Evolutionary conservation across 139 green algal genomes (phyloP), one percentile per base, ranked within the genome.

Genomic region (Yamagishiella unicocca): DNA sequence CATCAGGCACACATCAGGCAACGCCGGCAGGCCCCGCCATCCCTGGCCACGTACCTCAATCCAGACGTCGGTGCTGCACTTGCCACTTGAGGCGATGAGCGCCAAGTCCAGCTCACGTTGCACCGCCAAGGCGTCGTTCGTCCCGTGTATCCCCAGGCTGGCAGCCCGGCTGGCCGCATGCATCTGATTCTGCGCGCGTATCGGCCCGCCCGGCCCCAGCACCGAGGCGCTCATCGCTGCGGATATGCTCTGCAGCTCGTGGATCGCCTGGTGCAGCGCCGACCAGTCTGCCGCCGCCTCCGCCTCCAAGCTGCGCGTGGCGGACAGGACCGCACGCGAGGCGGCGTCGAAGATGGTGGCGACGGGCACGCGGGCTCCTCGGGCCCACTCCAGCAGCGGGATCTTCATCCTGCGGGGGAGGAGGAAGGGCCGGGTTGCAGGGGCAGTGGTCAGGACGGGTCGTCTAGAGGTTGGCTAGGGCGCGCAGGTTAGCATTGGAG

Each of bases 381-480:
- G 81, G 5, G 81, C 43, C 81, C 81, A 87, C n/a, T 87, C 81
- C n/a, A 87, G 64, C 58, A 87, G 81, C 45, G 81, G 81, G 43
- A 87, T 79, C 66, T 87, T 87, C 64, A 87, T 78, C 67, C 81
- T 87, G 81, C 3, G 24, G 37, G 29, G 54, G 31, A 35, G 0
- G 46, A 29, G 29, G 25, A 40, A 2, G 40, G 40, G 40, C 25
- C 10, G 10, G 43, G 72, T 22, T 8, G 38, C 17, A 19, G 17
- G 27, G 9, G 38, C 38, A 7, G 19, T 27, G 58, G 58, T 21
- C 31, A 68, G 58, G 58, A 25, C 24, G 58, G 21, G 31, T 35
- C 22, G 22, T 10, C 8, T 21, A 25, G 17, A 12, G 19, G 58
- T 12, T 22, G 64, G 12, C 4, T 29, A 42, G 64, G 58, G 58